Conservation (phyloP, 352 stramenopile genomes). For the Pythium guiyangense region DNA sequence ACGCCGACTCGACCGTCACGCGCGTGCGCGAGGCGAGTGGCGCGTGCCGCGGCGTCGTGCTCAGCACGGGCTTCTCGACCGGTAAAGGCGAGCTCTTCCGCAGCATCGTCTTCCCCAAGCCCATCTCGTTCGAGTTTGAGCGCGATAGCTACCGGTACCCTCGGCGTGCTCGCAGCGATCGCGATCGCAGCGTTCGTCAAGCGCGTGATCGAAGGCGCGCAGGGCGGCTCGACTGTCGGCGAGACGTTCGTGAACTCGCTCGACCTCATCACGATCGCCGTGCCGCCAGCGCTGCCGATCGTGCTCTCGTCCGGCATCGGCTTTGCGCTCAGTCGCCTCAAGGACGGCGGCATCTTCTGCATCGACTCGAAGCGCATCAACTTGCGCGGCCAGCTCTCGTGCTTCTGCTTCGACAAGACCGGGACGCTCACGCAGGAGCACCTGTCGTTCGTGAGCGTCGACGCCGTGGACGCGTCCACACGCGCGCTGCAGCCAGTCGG, state of each 20-base stretch:
- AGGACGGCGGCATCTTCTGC: slow-evolving; percentile 41
- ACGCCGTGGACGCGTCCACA: slow-evolving; percentile 1
- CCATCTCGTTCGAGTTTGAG: slow-evolving; percentile 57
- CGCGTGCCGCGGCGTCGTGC: slow-evolving; percentile 42
- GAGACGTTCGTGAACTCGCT: slow-evolving; percentile 24
- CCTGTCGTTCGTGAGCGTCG: slow-evolving; percentile 34
- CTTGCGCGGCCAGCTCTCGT: slow-evolving; percentile 57
- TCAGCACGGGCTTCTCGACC: slow-evolving; percentile 60
- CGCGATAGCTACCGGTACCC: slow-evolving; percentile 58
- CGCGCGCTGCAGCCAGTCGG: slow-evolving; percentile 5
- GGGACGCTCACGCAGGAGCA: slow-evolving; percentile 72
- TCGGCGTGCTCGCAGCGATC: slow-evolving; percentile 26
- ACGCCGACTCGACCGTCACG: slow-evolving; percentile 40
- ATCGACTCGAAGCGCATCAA: slow-evolving; percentile 69
- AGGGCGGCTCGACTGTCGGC: slow-evolving; percentile 16
- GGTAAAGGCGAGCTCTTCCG: slow-evolving; percentile 66
- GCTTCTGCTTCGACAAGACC: slow-evolving; percentile 83
- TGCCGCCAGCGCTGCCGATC: slow-evolving; percentile 47
- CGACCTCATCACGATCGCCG: slow-evolving; percentile 51
- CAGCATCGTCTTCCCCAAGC: slow-evolving; percentile 51
- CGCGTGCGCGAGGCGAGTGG: slow-evolving; percentile 7
- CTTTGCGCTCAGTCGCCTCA: slow-evolving; percentile 44
- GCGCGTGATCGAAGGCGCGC: slow-evolving; percentile 25
- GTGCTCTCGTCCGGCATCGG: slow-evolving; percentile 49
- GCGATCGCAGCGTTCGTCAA: slow-evolving; percentile 21